Evolutionary conservation across 176 grass and related monocot species (phyloP).

Genomic region (Oryza rufipogon): DNA sequence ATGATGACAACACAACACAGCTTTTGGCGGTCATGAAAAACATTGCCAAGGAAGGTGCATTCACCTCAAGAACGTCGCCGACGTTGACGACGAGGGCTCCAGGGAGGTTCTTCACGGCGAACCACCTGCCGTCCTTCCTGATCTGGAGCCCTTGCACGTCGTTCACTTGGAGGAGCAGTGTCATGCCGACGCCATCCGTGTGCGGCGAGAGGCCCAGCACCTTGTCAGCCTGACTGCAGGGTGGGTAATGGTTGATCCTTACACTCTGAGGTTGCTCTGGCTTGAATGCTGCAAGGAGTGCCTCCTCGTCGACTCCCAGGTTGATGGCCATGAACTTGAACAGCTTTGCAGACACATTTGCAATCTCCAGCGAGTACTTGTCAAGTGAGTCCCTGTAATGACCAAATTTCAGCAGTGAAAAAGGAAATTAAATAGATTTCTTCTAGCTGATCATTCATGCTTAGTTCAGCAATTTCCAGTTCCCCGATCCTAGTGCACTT

Average conservation of each 20-base stretch:
- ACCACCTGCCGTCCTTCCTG: slow-evolving; percentile 31
- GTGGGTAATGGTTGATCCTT: slow-evolving; percentile 61
- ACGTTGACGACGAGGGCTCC: slow-evolving; percentile 30
- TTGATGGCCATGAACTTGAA: slow-evolving; percentile 38
- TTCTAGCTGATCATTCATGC: not conserved
- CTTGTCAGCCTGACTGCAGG: slow-evolving; percentile 38
- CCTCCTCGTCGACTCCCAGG: slow-evolving; percentile 37
- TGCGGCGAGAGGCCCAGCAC: slow-evolving; percentile 56
- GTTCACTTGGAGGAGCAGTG: slow-evolving; percentile 42
- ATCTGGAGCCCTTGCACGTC: slow-evolving; percentile 52
- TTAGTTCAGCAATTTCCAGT: not conserved
- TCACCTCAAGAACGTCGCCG: slow-evolving; percentile 29
- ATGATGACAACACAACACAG: not conserved
- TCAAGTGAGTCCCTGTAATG: slow-evolving; percentile 30
- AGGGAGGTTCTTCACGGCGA: slow-evolving; percentile 9
- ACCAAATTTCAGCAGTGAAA: slow-evolving; percentile 19
- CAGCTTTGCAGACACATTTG: slow-evolving; percentile 27
- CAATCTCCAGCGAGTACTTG: slow-evolving; percentile 34
- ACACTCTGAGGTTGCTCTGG: slow-evolving; percentile 35
- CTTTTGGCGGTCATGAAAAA: not conserved
- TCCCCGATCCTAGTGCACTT: not conserved
- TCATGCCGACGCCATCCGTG: slow-evolving; percentile 38
- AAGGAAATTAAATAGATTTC: not conserved
- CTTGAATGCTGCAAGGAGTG: slow-evolving; percentile 2
- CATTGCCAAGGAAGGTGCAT: not conserved